These are phyloP conservation scores for Brettanomyces bruxellensis DNA, from an alignment of 805 yeast species.

Conservation along the genomic window DNA sequence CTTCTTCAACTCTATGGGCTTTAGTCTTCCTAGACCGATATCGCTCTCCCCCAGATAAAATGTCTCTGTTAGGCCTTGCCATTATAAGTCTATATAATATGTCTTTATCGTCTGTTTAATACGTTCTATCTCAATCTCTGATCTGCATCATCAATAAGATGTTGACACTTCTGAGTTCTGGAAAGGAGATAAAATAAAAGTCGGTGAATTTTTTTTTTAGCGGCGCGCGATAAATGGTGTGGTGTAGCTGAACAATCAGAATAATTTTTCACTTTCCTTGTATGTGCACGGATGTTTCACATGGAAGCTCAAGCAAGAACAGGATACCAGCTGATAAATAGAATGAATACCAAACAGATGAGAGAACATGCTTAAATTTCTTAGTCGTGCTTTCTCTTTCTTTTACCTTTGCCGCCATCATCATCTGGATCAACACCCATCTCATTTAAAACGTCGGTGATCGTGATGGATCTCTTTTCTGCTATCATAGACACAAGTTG, in stretches of 20 bases:
- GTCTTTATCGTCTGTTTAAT: too few species aligned
- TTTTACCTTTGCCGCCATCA: neutral
- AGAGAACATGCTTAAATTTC: too few species aligned
- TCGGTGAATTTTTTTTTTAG: neutral
- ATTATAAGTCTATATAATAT: constrained; percentile 5
- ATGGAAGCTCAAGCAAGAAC: too few species aligned
- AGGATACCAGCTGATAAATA: too few species aligned
- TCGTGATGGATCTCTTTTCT: constrained; percentile 40
- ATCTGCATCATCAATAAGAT: too few species aligned
- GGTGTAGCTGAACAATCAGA: too few species aligned
- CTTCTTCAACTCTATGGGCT: constrained; percentile 70
- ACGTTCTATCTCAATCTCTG: too few species aligned
- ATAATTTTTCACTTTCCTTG: too few species aligned
- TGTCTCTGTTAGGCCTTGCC: constrained; percentile 59
- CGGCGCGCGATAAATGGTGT: neutral
- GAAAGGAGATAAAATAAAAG: neutral
- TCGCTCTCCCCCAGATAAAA: constrained; percentile 79
- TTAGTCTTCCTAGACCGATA: constrained; percentile 63
- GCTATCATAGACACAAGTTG: constrained; percentile 52
- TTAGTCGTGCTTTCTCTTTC: neutral
- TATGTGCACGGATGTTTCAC: too few species aligned
- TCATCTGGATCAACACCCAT: constrained; percentile 31
- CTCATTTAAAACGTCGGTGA: constrained; percentile 43
- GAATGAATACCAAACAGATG: too few species aligned
- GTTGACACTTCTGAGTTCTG: too few species aligned